Percentiles rank a stretch among this genome's conserved stretches.
Conservation (phyloP, 2,329 filamentous ascomycete species). For the Hypocreales sp. region DNA sequence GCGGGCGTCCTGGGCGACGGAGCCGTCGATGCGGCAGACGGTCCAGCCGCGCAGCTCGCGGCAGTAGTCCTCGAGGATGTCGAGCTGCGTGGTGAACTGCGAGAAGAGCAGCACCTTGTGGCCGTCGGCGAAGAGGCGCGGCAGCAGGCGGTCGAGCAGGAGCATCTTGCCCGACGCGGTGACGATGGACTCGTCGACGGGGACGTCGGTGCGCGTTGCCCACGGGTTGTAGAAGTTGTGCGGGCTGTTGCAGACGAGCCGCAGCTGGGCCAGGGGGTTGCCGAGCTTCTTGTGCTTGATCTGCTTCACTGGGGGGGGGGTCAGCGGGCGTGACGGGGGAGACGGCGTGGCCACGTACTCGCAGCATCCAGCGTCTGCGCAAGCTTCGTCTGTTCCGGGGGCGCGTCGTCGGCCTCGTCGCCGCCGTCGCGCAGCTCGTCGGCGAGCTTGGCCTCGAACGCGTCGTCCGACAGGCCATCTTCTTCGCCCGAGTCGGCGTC, state of each 20-base stretch:
- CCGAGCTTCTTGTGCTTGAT: slow-evolving; percentile 85
- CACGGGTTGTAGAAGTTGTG: slow-evolving; percentile 97
- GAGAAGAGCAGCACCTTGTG: slow-evolving; percentile 95
- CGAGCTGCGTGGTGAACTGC: slow-evolving; percentile 88
- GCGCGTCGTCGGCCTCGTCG: slow-evolving; percentile 15
- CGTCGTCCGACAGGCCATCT: slow-evolving; percentile 53
- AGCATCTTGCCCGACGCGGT: slow-evolving; percentile 92
- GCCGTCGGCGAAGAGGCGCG: slow-evolving; percentile 52
- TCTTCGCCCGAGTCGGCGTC: slow-evolving; percentile 45
- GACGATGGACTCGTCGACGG: slow-evolving; percentile 66
- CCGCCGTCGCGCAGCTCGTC: slow-evolving; percentile 38
- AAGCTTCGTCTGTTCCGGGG: slow-evolving; percentile 47
- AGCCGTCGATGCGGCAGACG: slow-evolving; percentile 81
- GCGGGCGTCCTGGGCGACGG: slow-evolving; percentile 59
- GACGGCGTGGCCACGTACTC: slow-evolving; percentile 28
- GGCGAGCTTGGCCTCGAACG: slow-evolving; percentile 68
- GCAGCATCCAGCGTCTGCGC: slow-evolving; percentile 59
- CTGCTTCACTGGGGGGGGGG: slow-evolving; percentile 47
- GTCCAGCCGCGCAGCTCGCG: slow-evolving; percentile 60
- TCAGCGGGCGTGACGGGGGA: neutral
- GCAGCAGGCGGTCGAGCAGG: slow-evolving; percentile 73
- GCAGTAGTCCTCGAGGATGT: slow-evolving; percentile 81
- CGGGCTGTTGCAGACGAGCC: slow-evolving; percentile 81
- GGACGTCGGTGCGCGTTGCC: slow-evolving; percentile 38
- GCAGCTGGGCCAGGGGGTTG: slow-evolving; percentile 83